Conservation (phyloP, 352 stramenopile genomes). For the Globisporangium emineosum region DNA sequence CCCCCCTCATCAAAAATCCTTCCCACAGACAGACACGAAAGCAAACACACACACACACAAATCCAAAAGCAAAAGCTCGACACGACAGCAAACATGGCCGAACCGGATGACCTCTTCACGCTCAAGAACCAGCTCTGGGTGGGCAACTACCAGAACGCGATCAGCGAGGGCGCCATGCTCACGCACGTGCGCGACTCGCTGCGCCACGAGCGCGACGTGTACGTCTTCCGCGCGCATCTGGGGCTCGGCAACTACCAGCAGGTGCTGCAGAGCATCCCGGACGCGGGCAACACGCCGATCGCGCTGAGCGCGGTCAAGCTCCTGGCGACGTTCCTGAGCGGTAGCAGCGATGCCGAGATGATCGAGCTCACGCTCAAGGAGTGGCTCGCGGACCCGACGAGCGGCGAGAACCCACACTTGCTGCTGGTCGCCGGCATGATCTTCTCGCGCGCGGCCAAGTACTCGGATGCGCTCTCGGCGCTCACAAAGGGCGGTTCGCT, state of each 20-base stretch:
- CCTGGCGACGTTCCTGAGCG: constrained; percentile 80
- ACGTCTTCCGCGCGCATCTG: constrained; percentile 91
- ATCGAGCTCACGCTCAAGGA: constrained; percentile 89
- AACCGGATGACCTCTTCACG: constrained; percentile 98
- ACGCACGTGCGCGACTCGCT: constrained; percentile 82
- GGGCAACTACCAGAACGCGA: constrained; percentile 93
- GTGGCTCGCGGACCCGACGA: constrained; percentile 82
- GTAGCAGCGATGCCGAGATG: constrained; percentile 79
- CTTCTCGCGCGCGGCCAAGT: constrained; percentile 89
- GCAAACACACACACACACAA: background rate
- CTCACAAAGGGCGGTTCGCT: constrained; percentile 89
- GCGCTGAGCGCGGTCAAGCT: constrained; percentile 84
- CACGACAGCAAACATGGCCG: constrained; percentile 51
- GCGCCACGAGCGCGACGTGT: constrained; percentile 93
- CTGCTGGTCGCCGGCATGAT: constrained; percentile 94
- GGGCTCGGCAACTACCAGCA: constrained; percentile 87
- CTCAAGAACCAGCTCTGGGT: constrained; percentile 97
- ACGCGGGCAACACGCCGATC: constrained; percentile 60
- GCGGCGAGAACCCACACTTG: constrained; percentile 86
- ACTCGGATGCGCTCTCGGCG: constrained; percentile 93
- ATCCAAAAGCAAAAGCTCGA: background rate
- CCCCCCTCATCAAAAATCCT: background rate
- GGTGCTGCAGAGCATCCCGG: constrained; percentile 86
- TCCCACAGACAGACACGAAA: constrained; percentile 3
- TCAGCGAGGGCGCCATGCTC: constrained; percentile 90